A percentile compares a stretch with the other conserved stretches of the same genome.
These are phyloP conservation scores for Cercospora beticola DNA, from an alignment of 2,329 filamentous ascomycete species.

Conservation along the genomic window DNA sequence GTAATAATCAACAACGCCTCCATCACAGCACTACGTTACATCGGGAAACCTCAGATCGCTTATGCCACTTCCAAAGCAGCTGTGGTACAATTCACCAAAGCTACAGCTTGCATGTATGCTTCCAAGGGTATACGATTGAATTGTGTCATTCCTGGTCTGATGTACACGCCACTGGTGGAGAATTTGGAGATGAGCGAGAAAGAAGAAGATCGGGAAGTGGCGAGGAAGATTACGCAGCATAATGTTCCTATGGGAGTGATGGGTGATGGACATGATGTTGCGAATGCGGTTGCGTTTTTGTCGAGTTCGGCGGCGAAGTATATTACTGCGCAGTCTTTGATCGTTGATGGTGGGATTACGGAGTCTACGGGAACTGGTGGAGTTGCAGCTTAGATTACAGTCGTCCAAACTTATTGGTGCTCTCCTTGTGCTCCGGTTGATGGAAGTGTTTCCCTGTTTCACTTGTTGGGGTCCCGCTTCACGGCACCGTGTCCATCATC, in stretches of 20 bases:
- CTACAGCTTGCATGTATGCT: constrained; percentile 50
- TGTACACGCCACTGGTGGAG: constrained; percentile 55
- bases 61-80: constrained; percentile 43
- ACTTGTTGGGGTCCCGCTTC: background rate
- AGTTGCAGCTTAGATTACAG: background rate
- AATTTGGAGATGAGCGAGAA: constrained; percentile 47
- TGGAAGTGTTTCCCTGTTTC: background rate
- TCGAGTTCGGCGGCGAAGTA: constrained; percentile 83
- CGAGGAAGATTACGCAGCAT: constrained; percentile 52
- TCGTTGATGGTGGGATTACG: constrained; percentile 34
- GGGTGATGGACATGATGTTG: constrained; percentile 61
- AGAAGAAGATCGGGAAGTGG: constrained; percentile 50
- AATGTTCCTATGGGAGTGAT: constrained; percentile 61
- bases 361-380: constrained; percentile 31
- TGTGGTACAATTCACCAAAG: constrained; percentile 33
- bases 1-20: constrained; percentile 50
- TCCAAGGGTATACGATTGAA: constrained; percentile 49
- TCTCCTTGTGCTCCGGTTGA: background rate
- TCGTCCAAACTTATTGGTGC: background rate
- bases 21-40: constrained; percentile 55
- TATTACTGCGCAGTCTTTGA: constrained; percentile 75
- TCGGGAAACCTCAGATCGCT: constrained; percentile 53
- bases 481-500: constrained; percentile 17
- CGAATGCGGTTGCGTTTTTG: constrained; percentile 84
- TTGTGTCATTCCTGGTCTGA: constrained; percentile 56